Conservation (phyloP, 2,329 filamentous ascomycete genomes). For the Arthrinium puccinioides region DNA sequence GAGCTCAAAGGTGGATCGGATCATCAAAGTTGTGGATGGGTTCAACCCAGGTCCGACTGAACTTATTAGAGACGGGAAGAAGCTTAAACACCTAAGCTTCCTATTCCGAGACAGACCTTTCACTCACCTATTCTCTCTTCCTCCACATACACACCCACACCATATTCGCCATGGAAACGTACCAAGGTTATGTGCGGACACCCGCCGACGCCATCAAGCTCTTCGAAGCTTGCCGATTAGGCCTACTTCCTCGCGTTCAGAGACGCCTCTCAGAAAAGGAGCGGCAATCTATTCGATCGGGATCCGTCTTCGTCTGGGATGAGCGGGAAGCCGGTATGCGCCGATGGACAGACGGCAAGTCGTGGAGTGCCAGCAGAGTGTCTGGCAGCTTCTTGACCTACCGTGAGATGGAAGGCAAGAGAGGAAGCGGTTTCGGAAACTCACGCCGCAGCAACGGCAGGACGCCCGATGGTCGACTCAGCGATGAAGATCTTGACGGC, state of each 20-base stretch:
- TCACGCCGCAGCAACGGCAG: slow-evolving; percentile 56
- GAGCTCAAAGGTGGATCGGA: slow-evolving; percentile 15
- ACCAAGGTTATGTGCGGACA: slow-evolving; percentile 90
- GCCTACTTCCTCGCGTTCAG: slow-evolving; percentile 85
- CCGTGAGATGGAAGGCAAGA: slow-evolving; percentile 97
- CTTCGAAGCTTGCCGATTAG: slow-evolving; percentile 93
- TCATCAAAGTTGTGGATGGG: slow-evolving; percentile 18
- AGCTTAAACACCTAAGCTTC: slow-evolving; percentile 6
- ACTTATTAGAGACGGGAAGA: slow-evolving; percentile 10
- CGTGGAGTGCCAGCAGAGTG: slow-evolving; percentile 95
- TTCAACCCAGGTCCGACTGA: too few species aligned
- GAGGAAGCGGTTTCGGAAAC: slow-evolving; percentile 67
- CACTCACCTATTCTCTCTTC: too few species aligned
- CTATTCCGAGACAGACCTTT: too few species aligned
- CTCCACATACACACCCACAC: background rate
- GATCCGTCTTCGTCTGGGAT: slow-evolving; percentile 99
- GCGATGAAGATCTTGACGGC: slow-evolving; percentile 77
- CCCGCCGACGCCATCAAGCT: slow-evolving; percentile 94
- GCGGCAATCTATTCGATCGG: slow-evolving; percentile 88
- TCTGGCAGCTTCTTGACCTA: slow-evolving; percentile 97
- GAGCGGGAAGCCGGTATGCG: slow-evolving; percentile 97
- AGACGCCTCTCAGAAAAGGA: slow-evolving; percentile 93
- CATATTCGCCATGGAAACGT: slow-evolving; percentile 92
- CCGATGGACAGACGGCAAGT: slow-evolving; percentile 97
- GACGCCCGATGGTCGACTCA: slow-evolving; percentile 76